Evolutionary conservation across 2,329 filamentous ascomycete species (phyloP).

Genomic region (Aspergillus transmontanensis): DNA sequence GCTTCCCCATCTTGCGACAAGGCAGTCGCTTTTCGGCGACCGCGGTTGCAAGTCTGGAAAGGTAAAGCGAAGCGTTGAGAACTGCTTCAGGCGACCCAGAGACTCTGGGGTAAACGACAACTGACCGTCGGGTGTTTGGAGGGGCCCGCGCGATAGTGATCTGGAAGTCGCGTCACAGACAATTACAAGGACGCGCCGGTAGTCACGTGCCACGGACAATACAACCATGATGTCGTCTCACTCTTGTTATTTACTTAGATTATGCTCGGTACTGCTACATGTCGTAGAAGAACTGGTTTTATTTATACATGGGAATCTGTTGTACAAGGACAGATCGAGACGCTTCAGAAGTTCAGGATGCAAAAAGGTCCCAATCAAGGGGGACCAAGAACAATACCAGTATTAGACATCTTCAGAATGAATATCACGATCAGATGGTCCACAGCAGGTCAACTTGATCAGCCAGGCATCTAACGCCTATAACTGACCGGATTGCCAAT

Average conservation of each 20-base stretch:
- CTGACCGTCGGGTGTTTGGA: conserved; percentile 20
- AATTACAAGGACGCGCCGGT: conserved; percentile 27
- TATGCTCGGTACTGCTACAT: not conserved
- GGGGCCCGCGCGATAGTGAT: conserved; percentile 24
- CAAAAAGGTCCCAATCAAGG: not conserved
- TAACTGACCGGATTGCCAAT: conserved; percentile 33
- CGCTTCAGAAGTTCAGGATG: not conserved
- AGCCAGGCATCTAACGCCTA: conserved; percentile 9
- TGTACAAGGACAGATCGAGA: not conserved
- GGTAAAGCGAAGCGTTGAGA: not conserved
- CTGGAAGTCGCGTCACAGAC: conserved; percentile 22
- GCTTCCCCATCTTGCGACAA: conserved; percentile 79
- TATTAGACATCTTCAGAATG: conserved; percentile 20
- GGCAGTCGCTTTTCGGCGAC: conserved; percentile 29
- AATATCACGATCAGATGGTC: not conserved
- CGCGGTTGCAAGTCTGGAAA: conserved; percentile 20
- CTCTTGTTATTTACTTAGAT: not conserved
- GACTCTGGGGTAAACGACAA: conserved; percentile 10
- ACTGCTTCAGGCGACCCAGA: conserved; percentile 4
- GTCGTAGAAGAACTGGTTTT: not conserved
- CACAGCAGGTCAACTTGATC: not conserved
- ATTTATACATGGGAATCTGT: conserved; percentile 16
- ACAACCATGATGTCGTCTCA: not conserved
- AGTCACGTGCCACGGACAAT: conserved; percentile 27
- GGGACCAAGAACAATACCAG: conserved; percentile 1